Percentiles rank a stretch among this genome's conserved stretches.
These are phyloP conservation scores for Rhododendron molle DNA, from an alignment of 148 eudicot genomes.

Conservation along the genomic window DNA sequence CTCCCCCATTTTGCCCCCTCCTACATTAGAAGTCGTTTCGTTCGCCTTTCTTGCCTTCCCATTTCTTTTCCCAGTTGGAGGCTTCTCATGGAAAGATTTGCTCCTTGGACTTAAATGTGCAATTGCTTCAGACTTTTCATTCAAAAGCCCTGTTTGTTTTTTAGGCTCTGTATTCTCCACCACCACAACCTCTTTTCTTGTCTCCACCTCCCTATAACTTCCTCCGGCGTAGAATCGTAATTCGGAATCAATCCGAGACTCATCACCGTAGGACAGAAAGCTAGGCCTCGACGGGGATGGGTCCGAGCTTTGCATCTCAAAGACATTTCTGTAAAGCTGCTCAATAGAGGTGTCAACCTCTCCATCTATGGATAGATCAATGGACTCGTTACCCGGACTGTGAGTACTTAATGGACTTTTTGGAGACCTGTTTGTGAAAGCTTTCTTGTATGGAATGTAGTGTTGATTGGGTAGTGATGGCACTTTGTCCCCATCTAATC, in stretches of 20 bases:
- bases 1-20: not conserved
- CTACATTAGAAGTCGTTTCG: conserved; percentile 11
- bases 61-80: conserved; percentile 19
- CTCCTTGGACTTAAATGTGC: conserved; percentile 9
- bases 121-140: not conserved
- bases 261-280: conserved; percentile 58
- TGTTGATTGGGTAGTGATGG: conserved; percentile 14
- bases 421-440: conserved; percentile 38
- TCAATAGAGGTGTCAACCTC: conserved; percentile 43
- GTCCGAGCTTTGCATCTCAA: conserved; percentile 76
- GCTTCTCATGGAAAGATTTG: conserved; percentile 11
- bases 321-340: conserved; percentile 46
- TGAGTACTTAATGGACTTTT: conserved; percentile 63
- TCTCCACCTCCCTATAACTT: conserved; percentile 24
- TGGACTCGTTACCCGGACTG: conserved; percentile 45
- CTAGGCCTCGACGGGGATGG: conserved; percentile 52
- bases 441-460: conserved; percentile 31
- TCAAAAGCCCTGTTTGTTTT: not conserved
- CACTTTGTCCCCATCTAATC: conserved; percentile 8
- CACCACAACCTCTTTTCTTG: conserved; percentile 20
- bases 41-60: conserved; percentile 18
- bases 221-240: conserved; percentile 53
- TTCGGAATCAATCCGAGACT: conserved; percentile 73
- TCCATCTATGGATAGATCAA: conserved; percentile 47
- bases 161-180: conserved; percentile 18